Base-by-base conservation (phyloP, 2,329 filamentous ascomycete genomes). In the Dothistroma septosporum region DNA sequence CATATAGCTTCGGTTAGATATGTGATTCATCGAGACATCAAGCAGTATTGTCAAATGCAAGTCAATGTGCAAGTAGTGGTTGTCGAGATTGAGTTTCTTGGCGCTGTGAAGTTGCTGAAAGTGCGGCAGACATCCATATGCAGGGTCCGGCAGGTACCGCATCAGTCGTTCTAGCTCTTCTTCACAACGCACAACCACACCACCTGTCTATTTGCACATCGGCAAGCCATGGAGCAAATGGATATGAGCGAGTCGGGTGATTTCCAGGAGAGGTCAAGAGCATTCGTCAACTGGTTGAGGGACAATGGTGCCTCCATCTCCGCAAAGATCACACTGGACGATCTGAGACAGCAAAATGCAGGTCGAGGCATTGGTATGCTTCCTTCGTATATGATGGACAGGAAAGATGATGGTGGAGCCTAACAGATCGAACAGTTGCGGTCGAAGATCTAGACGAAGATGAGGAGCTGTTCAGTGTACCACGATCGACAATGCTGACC, bases 381-480 rank as follows among this genome's bases (percentile, higher is more conserved):
- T 41, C 31, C 57, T n/a, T 44, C 46, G 35, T n/a, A 59, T n/a
- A 32, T 37, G 52, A 16, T 5, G 12, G 55, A n/a, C n/a, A 2
- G 28, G 12, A 8, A 12, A 22, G 48, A 41, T 7, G 8, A n/a
- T 33, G 21, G 33, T 16, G 9, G 0, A n/a, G 31, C 2, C 64
- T 65, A 59, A 64, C 41, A n/a, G 28, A 2, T 32, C 16, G 2
- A 49, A 6, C 53, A 93, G 90, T 95, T 68, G 89, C 91, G 28
- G 82, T 77, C 22, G 74, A 82, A 60, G 84, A 91, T 64, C 90
- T 96, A 57, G 77, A 80, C 19, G 83, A 89, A 67, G 89, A 92
- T 62, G 90, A 91, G 59, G 83, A 88, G 53, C 82, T 96, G 48
- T 96, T 96, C 78, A 87, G 85, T 52, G 89, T 96, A 63, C 91